A percentile compares a stretch with the other conserved stretches of the same genome.
Conservation (phyloP, 2,329 filamentous ascomycete species). For the Alternaria brassicicola region DNA sequence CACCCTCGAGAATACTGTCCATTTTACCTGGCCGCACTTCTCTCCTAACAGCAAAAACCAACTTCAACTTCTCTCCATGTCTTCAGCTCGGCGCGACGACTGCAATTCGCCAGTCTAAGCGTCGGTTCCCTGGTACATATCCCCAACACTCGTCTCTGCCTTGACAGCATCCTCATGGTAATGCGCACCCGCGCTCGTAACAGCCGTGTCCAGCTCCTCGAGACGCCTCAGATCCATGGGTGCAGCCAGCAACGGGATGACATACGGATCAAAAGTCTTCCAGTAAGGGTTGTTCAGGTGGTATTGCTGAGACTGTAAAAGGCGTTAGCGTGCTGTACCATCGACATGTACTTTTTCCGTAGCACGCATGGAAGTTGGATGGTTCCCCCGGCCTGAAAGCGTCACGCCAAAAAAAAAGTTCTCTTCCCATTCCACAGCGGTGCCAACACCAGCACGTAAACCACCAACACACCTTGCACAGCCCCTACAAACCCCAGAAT, state of each 20-base stretch:
- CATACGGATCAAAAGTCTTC: constrained; percentile 78
- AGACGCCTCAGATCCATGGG: constrained; percentile 72
- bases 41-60: background rate
- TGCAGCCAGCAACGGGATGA: constrained; percentile 69
- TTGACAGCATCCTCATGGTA: constrained; percentile 14
- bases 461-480: background rate
- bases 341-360: too few species aligned
- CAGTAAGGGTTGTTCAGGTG: constrained; percentile 69
- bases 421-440: background rate
- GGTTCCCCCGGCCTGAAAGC: too few species aligned
- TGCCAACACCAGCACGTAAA: background rate
- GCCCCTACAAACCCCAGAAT: background rate
- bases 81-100: background rate
- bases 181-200: background rate
- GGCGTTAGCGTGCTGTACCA: background rate
- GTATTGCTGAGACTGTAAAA: constrained; percentile 49
- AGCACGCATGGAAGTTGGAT: too few species aligned
- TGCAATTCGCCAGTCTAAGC: background rate
- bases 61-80: background rate
- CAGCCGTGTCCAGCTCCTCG: constrained; percentile 64
- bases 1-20: background rate
- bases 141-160: constrained; percentile 9
- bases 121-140: constrained; percentile 16
- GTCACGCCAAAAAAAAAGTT: background rate
- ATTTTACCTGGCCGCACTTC: background rate